Conservation (phyloP, 2,329 filamentous ascomycete genomes). For the Chrysoporthe cubensis region DNA sequence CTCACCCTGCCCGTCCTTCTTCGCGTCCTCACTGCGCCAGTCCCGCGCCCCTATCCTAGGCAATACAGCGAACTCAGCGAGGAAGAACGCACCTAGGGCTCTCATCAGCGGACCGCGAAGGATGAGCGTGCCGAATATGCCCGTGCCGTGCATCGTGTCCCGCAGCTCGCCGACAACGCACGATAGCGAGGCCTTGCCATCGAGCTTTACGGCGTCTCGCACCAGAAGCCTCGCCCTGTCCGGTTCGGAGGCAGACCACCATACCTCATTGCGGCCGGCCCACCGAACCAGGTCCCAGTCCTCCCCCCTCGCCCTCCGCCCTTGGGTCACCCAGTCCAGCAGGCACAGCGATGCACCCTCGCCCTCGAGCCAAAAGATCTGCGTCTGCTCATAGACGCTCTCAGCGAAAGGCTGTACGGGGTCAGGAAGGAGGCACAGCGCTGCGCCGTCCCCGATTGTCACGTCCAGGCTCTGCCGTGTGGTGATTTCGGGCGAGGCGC, state of each 20-base stretch:
- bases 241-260: slow-evolving; percentile 46
- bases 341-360: slow-evolving; percentile 70
- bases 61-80: slow-evolving; percentile 75
- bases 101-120: slow-evolving; percentile 74
- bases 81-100: slow-evolving; percentile 71
- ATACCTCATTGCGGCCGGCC: slow-evolving; percentile 88
- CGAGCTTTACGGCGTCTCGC: slow-evolving; percentile 82
- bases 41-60: slow-evolving; percentile 83
- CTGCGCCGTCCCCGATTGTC: slow-evolving; percentile 53
- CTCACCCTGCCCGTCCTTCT: slow-evolving; percentile 40
- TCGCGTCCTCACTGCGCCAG: slow-evolving; percentile 63
- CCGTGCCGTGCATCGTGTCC: slow-evolving; percentile 73
- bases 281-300: slow-evolving; percentile 83
- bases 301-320: slow-evolving; percentile 82
- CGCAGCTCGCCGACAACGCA: slow-evolving; percentile 44
- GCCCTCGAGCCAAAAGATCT: slow-evolving; percentile 69
- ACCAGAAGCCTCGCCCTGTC: slow-evolving; percentile 67
- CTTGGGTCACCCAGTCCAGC: slow-evolving; percentile 93
- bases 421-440: slow-evolving; percentile 77
- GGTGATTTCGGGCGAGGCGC: slow-evolving; percentile 56
- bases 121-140: slow-evolving; percentile 83
- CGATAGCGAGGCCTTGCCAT: slow-evolving; percentile 42
- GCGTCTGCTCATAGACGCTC: slow-evolving; percentile 82
- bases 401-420: slow-evolving; percentile 88
- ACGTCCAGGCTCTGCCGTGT: slow-evolving; percentile 63